Base-by-base conservation (phyloP, 805 yeast species). In the Candida endomychidarum region DNA sequence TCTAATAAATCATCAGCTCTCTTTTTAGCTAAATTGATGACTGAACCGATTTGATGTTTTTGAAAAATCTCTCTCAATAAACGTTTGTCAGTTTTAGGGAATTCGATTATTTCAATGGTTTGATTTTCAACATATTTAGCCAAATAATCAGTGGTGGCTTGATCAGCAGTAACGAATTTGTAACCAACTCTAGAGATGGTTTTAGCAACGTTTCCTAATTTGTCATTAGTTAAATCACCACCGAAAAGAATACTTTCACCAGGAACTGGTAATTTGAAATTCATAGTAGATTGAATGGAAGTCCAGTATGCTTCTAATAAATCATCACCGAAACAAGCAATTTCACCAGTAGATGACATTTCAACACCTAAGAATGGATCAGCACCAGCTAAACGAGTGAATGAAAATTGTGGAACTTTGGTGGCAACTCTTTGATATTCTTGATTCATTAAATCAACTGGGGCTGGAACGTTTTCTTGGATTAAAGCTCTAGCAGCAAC, bases 361-460 rank as follows among this genome's bases (percentile, higher is more conserved):
- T 91, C 98, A 50, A 91, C 98, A 71, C 98, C 98, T 51, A 91
- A 74, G 46, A 91, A 89, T 39, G 98, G 98, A 63, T 91, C 98
- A 41, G 98, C 98, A 54, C 98, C 98, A 34, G 96, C 86, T 52
- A 91, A 77, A 65, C 98, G 82, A 21, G 97, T 85, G 81, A 93
- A 91, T 5, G 97, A 90, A 70, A 91, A 91, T 67, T 91, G 98
- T 9, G 98, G 98, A 43, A 90, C 97, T 74, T 91, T 91, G 41
- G 95, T 86, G 37, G 98, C 98, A 59, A 91, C 98, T 57, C 88
- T 86, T 53, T 78, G 72, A 65, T 87, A 86, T 43, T 73, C 55
- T 54, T 74, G 71, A 41, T 72, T 74, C 97, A 93, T 91, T 61
- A 91, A 74, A 60, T 93, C 83, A 26, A 75, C 81, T 37, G 98